Percentiles rank a stretch among this genome's conserved stretches.
phyloP scores from a whole-genome alignment of 2,329 filamentous ascomycete genomes.

The Dothideomycetes sp. region DNA sequence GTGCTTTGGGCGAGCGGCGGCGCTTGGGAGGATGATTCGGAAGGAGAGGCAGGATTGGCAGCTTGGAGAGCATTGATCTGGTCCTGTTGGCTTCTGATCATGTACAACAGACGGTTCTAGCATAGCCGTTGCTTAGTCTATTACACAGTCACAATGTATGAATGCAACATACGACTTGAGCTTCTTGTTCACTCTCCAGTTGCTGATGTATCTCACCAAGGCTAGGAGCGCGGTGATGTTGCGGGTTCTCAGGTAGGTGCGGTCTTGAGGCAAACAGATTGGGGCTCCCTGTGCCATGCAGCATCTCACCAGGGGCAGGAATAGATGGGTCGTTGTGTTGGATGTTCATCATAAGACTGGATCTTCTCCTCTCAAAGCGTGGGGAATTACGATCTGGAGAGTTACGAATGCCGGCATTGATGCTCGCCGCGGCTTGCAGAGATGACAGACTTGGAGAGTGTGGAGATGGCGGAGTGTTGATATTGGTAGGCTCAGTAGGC shows the following conservation, averaged over 20 bases:
- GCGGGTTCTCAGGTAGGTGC: too few relatives aligned
- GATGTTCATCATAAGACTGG: slow-evolving; percentile 60
- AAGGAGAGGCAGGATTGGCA: slow-evolving; percentile 2
- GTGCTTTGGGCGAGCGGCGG: not conserved
- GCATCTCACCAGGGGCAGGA: slow-evolving; percentile 60
- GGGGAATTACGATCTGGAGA: slow-evolving; percentile 2
- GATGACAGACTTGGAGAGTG: slow-evolving; percentile 55
- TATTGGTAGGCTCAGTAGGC: slow-evolving; percentile 12
- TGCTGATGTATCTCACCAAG: slow-evolving; percentile 70
- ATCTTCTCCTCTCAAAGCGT: slow-evolving; percentile 38
- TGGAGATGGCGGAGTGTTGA: slow-evolving; percentile 43
- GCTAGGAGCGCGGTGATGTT: slow-evolving; percentile 58
- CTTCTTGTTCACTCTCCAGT: slow-evolving; percentile 68
- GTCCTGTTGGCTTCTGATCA: slow-evolving; percentile 66
- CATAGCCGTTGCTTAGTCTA: too few relatives aligned
- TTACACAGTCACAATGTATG: not conserved
- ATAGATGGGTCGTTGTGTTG: slow-evolving; percentile 60
- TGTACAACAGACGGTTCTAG: slow-evolving; percentile 63
- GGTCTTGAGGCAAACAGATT: slow-evolving; percentile 21
- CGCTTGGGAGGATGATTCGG: slow-evolving; percentile 33
- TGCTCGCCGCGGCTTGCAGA: slow-evolving; percentile 65
- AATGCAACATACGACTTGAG: slow-evolving; percentile 52
- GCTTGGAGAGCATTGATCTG: slow-evolving; percentile 52
- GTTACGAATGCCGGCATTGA: slow-evolving; percentile 52
- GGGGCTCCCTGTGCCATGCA: too few relatives aligned